Base-by-base conservation (phyloP, 2,329 filamentous ascomycete species). In the Allantophomopsis lycopodina region DNA sequence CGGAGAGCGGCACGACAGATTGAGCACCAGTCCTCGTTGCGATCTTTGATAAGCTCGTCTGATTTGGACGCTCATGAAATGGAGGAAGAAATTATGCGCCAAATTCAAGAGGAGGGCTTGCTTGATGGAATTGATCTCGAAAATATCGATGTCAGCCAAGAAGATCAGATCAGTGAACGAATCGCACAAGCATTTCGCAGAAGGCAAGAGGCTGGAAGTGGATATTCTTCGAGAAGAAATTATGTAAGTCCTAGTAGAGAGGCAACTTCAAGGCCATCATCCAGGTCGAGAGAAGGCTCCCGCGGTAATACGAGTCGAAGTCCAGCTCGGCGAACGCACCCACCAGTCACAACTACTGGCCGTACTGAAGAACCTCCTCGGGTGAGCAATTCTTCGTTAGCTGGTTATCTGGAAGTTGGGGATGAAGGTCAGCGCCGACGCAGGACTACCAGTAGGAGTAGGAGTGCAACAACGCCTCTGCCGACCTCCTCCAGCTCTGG, bases 111-210 rank as follows among this genome's bases (percentile, higher is more conserved):
- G 46, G 86, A 94, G 53, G 87, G 89, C 0, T 62, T 95, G 15
- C 60, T 94, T 28, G 85, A 95, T 51, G 88, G 86, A 14, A 76
- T 95, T 36, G 88, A 95, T 54, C 63, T 95, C 40, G 83, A 91
- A 51, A 88, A 88, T 46, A 77, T 95, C 40, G 87, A 89, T 45
- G 69, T 86, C 13, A 75, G 67, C 37, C 83, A 87, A 51, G 86
- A 95, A 54, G 87, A 95, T 52, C 85, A 93, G 52, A 75, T 96
- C 13, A 94, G 84, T 47, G 83, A 89, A 52, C 78, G 83, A 43
- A 94, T 96, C 50, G 88, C 87, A 2, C 84, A 93, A 52, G 86
- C 86, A 2, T 94, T 93, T 53, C 69, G 84, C 42, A 72, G 84
- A 44, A 71, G 85, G 21, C 85, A 93, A 53, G 56, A 59, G 10